Percentiles rank a stretch among this genome's conserved stretches.
Conservation (phyloP, 768 basidiomycete species). For the Mycena kentingensis region DNA sequence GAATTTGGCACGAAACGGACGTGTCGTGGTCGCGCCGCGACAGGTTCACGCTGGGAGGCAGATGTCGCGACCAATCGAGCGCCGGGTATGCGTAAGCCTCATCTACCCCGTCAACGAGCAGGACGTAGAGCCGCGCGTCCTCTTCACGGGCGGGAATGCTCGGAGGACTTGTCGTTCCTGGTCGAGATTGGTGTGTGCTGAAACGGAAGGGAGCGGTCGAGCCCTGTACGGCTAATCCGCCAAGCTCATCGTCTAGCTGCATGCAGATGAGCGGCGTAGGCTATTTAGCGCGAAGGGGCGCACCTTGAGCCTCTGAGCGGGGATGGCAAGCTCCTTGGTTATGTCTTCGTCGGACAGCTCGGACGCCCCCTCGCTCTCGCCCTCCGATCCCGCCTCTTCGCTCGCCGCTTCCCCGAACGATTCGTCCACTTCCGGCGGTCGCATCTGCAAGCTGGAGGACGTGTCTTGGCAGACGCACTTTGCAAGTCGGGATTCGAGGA, state of each 20-base stretch:
- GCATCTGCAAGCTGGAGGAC: slow-evolving; percentile 10
- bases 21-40: slow-evolving; percentile 23
- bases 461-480: slow-evolving; percentile 19
- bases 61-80: slow-evolving; percentile 20
- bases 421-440: slow-evolving; percentile 5
- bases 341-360: slow-evolving; percentile 18
- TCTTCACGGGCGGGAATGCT: not conserved
- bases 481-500: slow-evolving; percentile 8
- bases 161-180: not conserved
- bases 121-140: slow-evolving; percentile 9
- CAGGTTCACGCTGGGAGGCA: slow-evolving; percentile 8
- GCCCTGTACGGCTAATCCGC: slow-evolving; percentile 9
- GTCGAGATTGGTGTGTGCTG: not conserved
- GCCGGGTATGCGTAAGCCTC: slow-evolving; percentile 2
- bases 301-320: slow-evolving; percentile 17
- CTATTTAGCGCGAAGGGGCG: not conserved
- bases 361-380: slow-evolving; percentile 4
- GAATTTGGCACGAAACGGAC: not conserved
- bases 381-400: slow-evolving; percentile 7
- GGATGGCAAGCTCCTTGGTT: slow-evolving; percentile 14
- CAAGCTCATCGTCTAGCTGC: slow-evolving; percentile 15
- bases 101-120: slow-evolving; percentile 14
- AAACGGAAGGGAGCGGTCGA: slow-evolving; percentile 10
- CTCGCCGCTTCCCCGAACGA: not conserved
- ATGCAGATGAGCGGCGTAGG: not conserved